Conservation (phyloP, 176 grass and related monocot species). For the Hyparrhenia diplandra region DNA sequence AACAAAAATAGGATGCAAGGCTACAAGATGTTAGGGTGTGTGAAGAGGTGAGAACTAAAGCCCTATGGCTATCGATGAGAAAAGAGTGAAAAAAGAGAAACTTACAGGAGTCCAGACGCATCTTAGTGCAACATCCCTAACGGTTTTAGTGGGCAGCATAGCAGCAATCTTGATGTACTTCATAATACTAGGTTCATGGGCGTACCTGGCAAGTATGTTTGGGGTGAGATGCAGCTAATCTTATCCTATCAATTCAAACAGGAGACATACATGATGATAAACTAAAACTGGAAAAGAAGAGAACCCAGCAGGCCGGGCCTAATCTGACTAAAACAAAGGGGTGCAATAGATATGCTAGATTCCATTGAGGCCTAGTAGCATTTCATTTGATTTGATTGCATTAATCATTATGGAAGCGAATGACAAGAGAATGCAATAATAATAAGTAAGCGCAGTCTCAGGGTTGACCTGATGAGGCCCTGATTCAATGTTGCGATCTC, state of each 20-base stretch:
- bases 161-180: slow-evolving; percentile 90
- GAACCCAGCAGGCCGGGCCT: neutral
- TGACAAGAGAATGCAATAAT: no score
- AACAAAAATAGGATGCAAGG: neutral
- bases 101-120: slow-evolving; percentile 59
- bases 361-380: neutral
- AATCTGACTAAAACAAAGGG: neutral
- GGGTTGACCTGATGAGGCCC: slow-evolving; percentile 46
- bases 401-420: neutral
- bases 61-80: neutral
- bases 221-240: neutral
- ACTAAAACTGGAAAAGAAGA: neutral
- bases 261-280: neutral
- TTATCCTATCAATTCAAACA: neutral
- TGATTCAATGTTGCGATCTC: slow-evolving; percentile 55
- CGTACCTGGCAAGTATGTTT: slow-evolving; percentile 43
- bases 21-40: no score
- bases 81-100: neutral
- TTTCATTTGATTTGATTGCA: neutral
- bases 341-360: neutral
- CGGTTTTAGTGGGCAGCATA: slow-evolving; percentile 68
- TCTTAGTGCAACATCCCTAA: slow-evolving; percentile 83
- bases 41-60: neutral
- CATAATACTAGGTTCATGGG: slow-evolving; percentile 60
- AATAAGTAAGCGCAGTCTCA: neutral